phyloP scores from a whole-genome alignment of 192 early-diverging fungal species.

The Backusella parvicylindrica region DNA sequence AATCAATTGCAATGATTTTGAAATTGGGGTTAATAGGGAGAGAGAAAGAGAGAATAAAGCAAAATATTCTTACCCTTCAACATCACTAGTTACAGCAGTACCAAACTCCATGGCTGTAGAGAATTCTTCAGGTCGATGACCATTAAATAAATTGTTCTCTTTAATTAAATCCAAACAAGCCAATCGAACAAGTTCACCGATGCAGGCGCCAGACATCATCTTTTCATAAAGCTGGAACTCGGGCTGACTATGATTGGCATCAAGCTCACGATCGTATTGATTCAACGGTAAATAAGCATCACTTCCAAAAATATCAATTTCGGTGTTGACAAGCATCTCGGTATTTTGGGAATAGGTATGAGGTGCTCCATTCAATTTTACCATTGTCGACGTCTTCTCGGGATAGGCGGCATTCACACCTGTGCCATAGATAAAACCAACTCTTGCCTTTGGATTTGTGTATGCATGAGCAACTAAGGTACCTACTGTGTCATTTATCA shows the following conservation, averaged over 20 bases:
- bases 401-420: slow-evolving; percentile 96
- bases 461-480: slow-evolving; percentile 90
- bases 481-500: slow-evolving; percentile 96
- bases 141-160: slow-evolving; percentile 71
- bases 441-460: slow-evolving; percentile 67
- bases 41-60: background rate
- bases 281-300: slow-evolving; percentile 77
- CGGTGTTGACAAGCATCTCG: slow-evolving; percentile 93
- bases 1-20: background rate
- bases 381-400: slow-evolving; percentile 69
- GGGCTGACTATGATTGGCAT: slow-evolving; percentile 74
- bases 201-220: slow-evolving; percentile 92
- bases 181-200: slow-evolving; percentile 87
- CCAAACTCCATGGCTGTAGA: slow-evolving; percentile 56
- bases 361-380: slow-evolving; percentile 57
- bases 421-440: slow-evolving; percentile 90
- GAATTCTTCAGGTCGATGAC: slow-evolving; percentile 50
- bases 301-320: slow-evolving; percentile 86
- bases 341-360: slow-evolving; percentile 42
- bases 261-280: slow-evolving; percentile 81
- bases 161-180: slow-evolving; percentile 78
- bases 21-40: background rate
- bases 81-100: slow-evolving; percentile 38
- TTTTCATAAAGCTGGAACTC: slow-evolving; percentile 92
- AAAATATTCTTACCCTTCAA: slow-evolving; percentile 35